phyloP scores from a whole-genome alignment of 805 yeast species.

The Metschnikowia similis region DNA sequence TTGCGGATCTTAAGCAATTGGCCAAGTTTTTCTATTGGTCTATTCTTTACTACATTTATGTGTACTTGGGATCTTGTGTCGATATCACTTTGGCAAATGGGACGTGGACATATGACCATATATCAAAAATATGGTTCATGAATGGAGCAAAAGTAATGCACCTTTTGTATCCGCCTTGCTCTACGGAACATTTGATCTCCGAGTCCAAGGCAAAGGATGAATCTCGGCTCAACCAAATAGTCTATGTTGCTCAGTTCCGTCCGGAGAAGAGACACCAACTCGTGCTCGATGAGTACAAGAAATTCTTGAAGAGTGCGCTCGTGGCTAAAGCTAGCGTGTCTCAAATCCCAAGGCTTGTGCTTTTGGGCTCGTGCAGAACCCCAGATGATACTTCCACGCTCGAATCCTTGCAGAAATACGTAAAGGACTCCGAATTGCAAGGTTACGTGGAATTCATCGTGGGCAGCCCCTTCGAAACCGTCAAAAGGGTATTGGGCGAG shows the following conservation, averaged over 20 bases:
- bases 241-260: conserved; percentile 86
- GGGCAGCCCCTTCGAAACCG: conserved; percentile 68
- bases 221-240: conserved; percentile 36
- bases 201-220: conserved; percentile 1
- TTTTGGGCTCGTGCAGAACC: conserved; percentile 83
- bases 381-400: conserved; percentile 61
- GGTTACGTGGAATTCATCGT: conserved; percentile 52
- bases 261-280: conserved; percentile 89
- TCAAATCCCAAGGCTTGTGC: conserved; percentile 52
- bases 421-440: conserved; percentile 24
- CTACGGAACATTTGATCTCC: conserved; percentile 48
- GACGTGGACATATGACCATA: conserved; percentile 86
- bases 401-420: conserved; percentile 40
- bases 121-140: conserved; percentile 57
- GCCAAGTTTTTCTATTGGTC: conserved; percentile 67
- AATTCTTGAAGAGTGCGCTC: conserved; percentile 38
- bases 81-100: conserved; percentile 74
- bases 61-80: conserved; percentile 61
- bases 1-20: conserved; percentile 25
- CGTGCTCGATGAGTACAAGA: conserved; percentile 58
- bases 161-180: conserved; percentile 86
- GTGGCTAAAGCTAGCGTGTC: conserved; percentile 15
- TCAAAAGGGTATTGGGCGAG: conserved; percentile 48
- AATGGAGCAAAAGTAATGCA: conserved; percentile 31
- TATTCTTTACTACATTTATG: conserved; percentile 57